Evolutionary conservation across 108 stramenopile species (phyloP), one percentile per base, ranked within the genome.

Genomic region (Cyclotella distinguenda): DNA sequence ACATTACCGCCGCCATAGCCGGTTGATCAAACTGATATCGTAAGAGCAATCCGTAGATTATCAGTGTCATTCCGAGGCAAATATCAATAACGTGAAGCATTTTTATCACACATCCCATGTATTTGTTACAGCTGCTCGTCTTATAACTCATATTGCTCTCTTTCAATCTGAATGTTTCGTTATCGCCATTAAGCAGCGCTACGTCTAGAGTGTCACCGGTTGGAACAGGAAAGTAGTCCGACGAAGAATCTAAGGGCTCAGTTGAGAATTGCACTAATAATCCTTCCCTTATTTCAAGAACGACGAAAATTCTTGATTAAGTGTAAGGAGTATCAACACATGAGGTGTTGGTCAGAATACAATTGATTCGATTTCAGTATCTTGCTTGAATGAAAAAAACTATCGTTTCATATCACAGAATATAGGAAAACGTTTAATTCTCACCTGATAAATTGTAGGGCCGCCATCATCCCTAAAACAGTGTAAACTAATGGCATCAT

Each of bases 1-100:
- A 73, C 12, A 59, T 31, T 8, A 42, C 72, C 16, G 72, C 72
- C 4, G 72, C 72, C 64, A 65, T 64, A 3, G 72, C 72, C 1
- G 72, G 72, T 34, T 46, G 39, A 39, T 57, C 36, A 34, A 73
- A 73, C 39, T 73, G 72, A 0, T 60, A 56, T 1, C 49, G 45
- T 8, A 73, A 13, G 2, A 73, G 51, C 4, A 64, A 64, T 18
- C 72, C 72, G 35, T 73, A 73, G n/a, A 73, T 40, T 0, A 73
- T 58, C 25, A 58, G 27, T 8, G 64, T 23, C 2, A 73, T 39
- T 0, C 72, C 72, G 4, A 65, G 13, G 12, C 18, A 59, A 3
- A 43, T 27, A 25, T 73, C 72, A 18, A 65, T 43, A 3, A 57
- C 64, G 34, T 65, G 72, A 44, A 73, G 72, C 9, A 30, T n/a